phyloP scores from a whole-genome alignment of 2,329 filamentous ascomycete genomes.

The Diatrype stigma region DNA sequence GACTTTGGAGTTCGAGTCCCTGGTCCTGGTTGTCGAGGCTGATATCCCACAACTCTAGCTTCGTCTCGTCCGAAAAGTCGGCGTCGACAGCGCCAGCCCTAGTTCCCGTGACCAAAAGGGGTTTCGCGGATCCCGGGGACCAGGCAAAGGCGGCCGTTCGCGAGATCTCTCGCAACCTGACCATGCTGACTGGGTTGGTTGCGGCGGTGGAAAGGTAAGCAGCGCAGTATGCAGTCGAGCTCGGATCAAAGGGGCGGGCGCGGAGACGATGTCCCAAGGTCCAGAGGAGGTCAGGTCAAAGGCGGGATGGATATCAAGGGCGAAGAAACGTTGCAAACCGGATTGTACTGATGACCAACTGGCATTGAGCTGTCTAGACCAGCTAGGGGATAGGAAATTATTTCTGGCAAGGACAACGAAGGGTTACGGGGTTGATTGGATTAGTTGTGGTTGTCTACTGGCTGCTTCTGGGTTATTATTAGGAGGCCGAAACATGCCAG shows the following conservation, averaged over 20 bases:
- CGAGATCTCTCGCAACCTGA: constrained; percentile 92
- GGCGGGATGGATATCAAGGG: neutral
- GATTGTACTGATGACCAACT: constrained; percentile 21
- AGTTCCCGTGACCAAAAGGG: constrained; percentile 88
- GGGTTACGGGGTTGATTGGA: neutral
- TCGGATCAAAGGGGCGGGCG: constrained; percentile 3
- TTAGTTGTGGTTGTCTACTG: neutral
- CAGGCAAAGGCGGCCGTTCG: constrained; percentile 96
- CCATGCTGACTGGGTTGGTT: constrained; percentile 57
- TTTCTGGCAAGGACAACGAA: neutral
- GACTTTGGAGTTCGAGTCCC: constrained; percentile 72
- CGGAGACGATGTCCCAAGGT: too few species aligned
- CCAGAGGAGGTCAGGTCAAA: neutral
- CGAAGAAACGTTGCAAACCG: constrained; percentile 1
- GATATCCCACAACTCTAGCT: constrained; percentile 94
- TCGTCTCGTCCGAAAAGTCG: constrained; percentile 96
- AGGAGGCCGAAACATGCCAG: neutral
- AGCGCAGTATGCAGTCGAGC: neutral
- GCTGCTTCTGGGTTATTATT: neutral
- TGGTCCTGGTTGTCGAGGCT: constrained; percentile 72
- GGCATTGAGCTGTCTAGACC: constrained; percentile 31
- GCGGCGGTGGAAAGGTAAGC: constrained; percentile 5
- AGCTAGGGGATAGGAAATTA: constrained; percentile 19
- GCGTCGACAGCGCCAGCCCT: constrained; percentile 92
- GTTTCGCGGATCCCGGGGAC: constrained; percentile 76